Evolutionary conservation across 306 rosid genomes (phyloP).

Genomic region (peach (Prunus persica)): DNA sequence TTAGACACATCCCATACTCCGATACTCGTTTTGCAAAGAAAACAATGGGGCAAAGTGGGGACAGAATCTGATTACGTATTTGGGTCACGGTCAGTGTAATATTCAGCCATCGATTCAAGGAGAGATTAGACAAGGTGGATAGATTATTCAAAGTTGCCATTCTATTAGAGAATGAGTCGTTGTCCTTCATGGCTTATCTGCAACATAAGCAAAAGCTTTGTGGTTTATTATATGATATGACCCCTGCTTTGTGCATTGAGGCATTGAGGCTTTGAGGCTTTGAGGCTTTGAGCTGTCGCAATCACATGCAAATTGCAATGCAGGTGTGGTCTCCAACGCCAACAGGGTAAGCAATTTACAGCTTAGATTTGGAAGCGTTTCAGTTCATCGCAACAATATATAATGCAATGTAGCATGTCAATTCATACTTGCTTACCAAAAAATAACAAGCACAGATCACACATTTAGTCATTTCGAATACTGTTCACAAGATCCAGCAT

Average conservation of each 20-base stretch:
- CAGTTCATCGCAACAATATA: slow-evolving; percentile 1
- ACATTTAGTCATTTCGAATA: background rate
- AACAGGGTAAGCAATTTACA: background rate
- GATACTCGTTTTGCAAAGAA: background rate
- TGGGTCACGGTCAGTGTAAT: background rate
- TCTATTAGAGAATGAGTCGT: background rate
- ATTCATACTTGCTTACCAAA: background rate
- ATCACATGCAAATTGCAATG: background rate
- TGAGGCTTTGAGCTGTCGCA: background rate
- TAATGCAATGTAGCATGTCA: background rate
- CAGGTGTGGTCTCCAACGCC: background rate
- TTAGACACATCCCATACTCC: background rate
- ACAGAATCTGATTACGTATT: background rate
- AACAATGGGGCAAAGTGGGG: background rate
- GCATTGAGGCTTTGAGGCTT: too few species aligned
- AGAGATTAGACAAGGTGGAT: background rate
- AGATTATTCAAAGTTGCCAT: background rate
- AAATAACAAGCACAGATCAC: background rate
- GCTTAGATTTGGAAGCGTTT: background rate
- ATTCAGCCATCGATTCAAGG: slow-evolving; percentile 1
- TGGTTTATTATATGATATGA: background rate
- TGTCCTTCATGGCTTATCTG: background rate
- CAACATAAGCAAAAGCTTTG: slow-evolving; percentile 4
- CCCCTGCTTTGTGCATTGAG: background rate
- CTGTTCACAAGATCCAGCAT: background rate